These are phyloP conservation scores for Tetradesmus obliquus DNA, from an alignment of 139 green algal species.

Conservation along the genomic window DNA sequence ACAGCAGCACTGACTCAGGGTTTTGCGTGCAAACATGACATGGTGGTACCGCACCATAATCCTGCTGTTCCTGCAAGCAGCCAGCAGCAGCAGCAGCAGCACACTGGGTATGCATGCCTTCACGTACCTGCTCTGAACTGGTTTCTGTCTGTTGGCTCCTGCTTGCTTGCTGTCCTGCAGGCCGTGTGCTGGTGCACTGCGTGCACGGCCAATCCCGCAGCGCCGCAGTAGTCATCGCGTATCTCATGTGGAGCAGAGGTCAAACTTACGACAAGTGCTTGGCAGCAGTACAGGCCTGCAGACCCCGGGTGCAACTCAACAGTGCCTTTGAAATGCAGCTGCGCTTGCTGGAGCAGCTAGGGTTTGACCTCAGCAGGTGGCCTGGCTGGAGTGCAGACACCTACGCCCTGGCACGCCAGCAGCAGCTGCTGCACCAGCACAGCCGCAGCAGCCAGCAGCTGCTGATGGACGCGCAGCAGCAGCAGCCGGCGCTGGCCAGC, in stretches of 20 bases:
- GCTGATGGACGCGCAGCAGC: not conserved
- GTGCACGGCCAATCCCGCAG: conserved; percentile 13
- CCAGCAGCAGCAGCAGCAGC: not conserved
- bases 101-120: too few relatives aligned
- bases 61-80: not conserved
- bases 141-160: not conserved
- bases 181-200: conserved; percentile 9
- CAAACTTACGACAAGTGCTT: not conserved
- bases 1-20: too few relatives aligned
- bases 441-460: not conserved
- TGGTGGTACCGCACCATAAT: too few relatives aligned
- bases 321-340: conserved; percentile 7
- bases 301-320: not conserved
- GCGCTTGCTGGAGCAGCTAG: not conserved
- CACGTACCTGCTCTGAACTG: not conserved
- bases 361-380: conserved; percentile 2
- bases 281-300: not conserved
- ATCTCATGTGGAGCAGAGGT: not conserved
- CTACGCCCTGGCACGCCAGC: not conserved
- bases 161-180: not conserved
- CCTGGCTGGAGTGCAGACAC: conserved; percentile 4
- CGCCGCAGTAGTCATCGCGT: not conserved
- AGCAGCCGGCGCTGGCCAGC: not conserved
- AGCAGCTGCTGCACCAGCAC: not conserved
- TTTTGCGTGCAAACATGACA: not conserved